phyloP scores from a whole-genome alignment of 345 rosid species.

The Hibiscus tridactylites region DNA sequence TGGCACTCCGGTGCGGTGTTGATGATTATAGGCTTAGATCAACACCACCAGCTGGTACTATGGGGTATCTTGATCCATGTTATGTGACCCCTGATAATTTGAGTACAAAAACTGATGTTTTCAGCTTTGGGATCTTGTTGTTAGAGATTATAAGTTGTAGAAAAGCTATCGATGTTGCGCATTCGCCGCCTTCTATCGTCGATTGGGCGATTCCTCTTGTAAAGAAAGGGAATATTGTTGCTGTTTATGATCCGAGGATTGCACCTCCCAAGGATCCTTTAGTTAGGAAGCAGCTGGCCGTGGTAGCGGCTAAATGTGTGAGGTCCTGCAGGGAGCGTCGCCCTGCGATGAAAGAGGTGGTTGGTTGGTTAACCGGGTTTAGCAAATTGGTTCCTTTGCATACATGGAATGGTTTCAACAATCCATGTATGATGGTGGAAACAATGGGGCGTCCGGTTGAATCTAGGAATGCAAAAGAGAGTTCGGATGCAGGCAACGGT shows the following conservation, averaged over 20 bases:
- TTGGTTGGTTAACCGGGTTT: conserved; percentile 59
- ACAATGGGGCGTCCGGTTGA: conserved; percentile 72
- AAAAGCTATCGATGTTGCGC: conserved; percentile 81
- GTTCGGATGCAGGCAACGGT: conserved; percentile 23
- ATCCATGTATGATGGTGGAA: conserved; percentile 98
- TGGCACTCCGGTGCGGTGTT: conserved; percentile 74
- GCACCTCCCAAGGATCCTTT: conserved; percentile 54
- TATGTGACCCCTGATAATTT: conserved; percentile 89
- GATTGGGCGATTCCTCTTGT: conserved; percentile 96
- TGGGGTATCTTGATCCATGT: conserved; percentile 92
- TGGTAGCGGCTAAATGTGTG: conserved; percentile 87
- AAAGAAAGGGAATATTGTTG: conserved; percentile 76
- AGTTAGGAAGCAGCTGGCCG: conserved; percentile 71
- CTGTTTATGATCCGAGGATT: conserved; percentile 74
- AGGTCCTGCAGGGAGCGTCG: conserved; percentile 95
- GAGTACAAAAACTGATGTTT: conserved; percentile 93
- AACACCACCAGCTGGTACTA: conserved; percentile 97
- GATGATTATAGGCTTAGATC: conserved; percentile 72
- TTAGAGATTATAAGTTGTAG: conserved; percentile 90
- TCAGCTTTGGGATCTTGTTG: conserved; percentile 92
- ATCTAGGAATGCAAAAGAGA: conserved; percentile 22
- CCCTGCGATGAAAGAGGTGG: conserved; percentile 85
- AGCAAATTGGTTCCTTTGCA: conserved; percentile 72
- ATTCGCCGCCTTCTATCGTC: conserved; percentile 86
- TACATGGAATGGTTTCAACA: conserved; percentile 86